Base-by-base conservation (phyloP, 371 early-diverging fungal species). In the Globomyces sp. region DNA sequence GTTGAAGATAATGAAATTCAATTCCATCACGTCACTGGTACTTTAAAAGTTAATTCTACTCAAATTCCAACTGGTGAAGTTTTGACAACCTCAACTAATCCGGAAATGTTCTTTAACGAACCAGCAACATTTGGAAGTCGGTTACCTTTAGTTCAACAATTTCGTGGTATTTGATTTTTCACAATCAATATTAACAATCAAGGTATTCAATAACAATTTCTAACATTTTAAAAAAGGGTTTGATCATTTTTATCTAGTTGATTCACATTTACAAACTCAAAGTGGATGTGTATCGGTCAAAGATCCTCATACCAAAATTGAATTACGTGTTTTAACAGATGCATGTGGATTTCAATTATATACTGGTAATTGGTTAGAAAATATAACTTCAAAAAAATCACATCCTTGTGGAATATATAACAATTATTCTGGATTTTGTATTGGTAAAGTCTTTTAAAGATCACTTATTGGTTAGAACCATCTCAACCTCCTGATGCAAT, bases 341-440 rank as follows among this genome's bases (percentile, higher is more conserved):
- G 87, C 87, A n/a, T 83, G 87, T 40, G 87, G 88, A 0, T 87
- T 91, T 75, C 90, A 90, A 72, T 73, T 91, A 57, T 91, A 91
- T 71, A 86, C 90, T 3, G 89, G 85, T 50, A 88, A 89, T 59
- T 88, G 74, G 67, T 72, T 88, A 71, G 57, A 58, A 50, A 62
- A 24, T 57, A 1, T 63, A 50, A 3, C 68, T 67, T 63, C 57
- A 44, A 4, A 63, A 66, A 1, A 68, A 65, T n/a, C 13, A 57
- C 1, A 43, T 58, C 4, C 24, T 24, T 24, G 24, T 24, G 24
- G 24, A 24, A 24, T 24, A 24, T 84, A 68, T 78, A 77, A 77
- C 3, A 70, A 67, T 24, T 75, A 84, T 61, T 69, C 84, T 46
- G 90, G 82, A 0, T 80, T 90, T 66, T 89, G 89, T 66, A 72